A percentile compares a stretch with the other conserved stretches of the same genome.
Conservation (phyloP, 2,329 filamentous ascomycete species). For the Amesomyces nigricolor region DNA sequence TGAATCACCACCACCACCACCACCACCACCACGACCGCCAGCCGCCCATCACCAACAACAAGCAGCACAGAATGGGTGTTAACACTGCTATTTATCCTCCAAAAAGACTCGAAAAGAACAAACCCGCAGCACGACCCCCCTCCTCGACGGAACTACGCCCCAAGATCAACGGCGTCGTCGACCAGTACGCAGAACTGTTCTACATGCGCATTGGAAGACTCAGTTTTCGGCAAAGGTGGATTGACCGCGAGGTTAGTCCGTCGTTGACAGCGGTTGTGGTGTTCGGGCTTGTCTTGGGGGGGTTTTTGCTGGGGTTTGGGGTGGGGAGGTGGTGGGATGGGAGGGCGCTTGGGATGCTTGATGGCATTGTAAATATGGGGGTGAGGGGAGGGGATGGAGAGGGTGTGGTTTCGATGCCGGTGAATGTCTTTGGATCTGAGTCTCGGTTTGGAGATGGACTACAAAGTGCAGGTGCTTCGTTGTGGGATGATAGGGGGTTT, state of each 20-base stretch:
- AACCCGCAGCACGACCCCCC: conserved; percentile 21
- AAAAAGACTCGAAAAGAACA: conserved; percentile 30
- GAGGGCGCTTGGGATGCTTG: background rate
- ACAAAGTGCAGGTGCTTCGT: no score
- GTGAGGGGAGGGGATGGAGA: no score
- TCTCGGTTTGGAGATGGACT: no score
- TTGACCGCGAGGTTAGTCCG: conserved; percentile 28
- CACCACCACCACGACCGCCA: no score
- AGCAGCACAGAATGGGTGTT: background rate
- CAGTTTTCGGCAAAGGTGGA: conserved; percentile 30
- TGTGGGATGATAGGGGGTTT: no score
- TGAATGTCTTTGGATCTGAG: no score
- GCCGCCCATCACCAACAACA: background rate
- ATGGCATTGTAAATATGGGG: no score
- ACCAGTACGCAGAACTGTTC: conserved; percentile 27
- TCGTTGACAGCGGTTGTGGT: conserved; percentile 25
- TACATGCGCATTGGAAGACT: conserved; percentile 32
- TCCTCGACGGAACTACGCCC: conserved; percentile 26
- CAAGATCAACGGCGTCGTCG: conserved; percentile 20
- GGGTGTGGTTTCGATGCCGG: no score
- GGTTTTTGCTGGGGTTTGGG: conserved; percentile 25
- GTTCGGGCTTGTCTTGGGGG: conserved; percentile 21
- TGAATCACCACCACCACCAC: background rate
- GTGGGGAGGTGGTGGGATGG: conserved; percentile 5
- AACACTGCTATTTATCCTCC: background rate